Conservation (phyloP, 331 rosid species). For the Cydonia oblonga region DNA sequence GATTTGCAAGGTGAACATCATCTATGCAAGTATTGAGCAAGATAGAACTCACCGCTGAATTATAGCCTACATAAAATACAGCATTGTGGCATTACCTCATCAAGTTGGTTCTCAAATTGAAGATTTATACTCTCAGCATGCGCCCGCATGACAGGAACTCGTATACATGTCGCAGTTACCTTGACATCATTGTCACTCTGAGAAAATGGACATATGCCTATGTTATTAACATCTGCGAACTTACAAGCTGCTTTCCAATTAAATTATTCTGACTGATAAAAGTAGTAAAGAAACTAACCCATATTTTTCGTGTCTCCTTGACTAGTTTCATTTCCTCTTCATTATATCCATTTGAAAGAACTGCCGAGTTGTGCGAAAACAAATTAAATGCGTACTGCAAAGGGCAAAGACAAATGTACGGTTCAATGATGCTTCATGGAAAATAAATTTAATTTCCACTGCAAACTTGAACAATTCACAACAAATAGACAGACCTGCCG, state of each 20-base stretch:
- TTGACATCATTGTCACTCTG: conserved; percentile 76
- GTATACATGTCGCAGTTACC: conserved; percentile 87
- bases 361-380: conserved; percentile 81
- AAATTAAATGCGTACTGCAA: conserved; percentile 94
- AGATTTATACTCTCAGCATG: conserved; percentile 98
- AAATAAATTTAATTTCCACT: neutral
- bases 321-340: conserved; percentile 99
- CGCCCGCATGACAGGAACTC: conserved; percentile 97
- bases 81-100: conserved; percentile 49
- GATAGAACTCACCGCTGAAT: neutral
- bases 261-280: neutral
- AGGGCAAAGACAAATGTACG: conserved; percentile 11
- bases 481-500: conserved; percentile 52
- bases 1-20: neutral
- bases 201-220: neutral
- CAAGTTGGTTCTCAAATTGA: conserved; percentile 80
- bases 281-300: conserved; percentile 43
- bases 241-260: neutral
- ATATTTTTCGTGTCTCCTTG: conserved; percentile 82
- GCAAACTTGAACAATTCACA: neutral
- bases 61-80: too few relatives aligned
- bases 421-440: neutral
- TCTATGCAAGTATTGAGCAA: neutral
- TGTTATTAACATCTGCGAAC: neutral
- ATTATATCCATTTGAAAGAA: conserved; percentile 85